Conservation (phyloP, 371 early-diverging fungal genomes). For the Mucor lusitanicus region DNA sequence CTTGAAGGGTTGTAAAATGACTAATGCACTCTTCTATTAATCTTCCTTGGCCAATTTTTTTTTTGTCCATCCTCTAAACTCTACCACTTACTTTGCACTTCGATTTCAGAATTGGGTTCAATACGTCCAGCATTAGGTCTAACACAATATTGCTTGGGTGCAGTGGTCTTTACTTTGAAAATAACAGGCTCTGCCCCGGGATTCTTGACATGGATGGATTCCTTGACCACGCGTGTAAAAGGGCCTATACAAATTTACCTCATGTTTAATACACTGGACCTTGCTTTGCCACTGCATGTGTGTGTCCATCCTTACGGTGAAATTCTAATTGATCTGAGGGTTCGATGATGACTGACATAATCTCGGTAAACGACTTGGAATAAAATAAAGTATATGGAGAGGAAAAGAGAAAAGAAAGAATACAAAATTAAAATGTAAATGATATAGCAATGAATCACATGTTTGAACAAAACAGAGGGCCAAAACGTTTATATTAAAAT, state of each 20-base stretch:
- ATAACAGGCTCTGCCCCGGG: conserved; percentile 67
- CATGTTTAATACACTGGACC: neutral
- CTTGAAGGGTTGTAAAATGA: conserved; percentile 87
- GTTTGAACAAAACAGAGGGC: neutral
- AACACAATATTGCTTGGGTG: conserved; percentile 96
- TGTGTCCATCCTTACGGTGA: conserved; percentile 45
- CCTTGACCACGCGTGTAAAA: conserved; percentile 67
- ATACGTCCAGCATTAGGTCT: conserved; percentile 94
- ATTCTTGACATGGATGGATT: conserved; percentile 71
- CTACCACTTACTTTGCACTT: conserved; percentile 71
- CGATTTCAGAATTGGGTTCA: conserved; percentile 68
- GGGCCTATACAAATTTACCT: conserved; percentile 59
- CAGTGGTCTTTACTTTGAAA: conserved; percentile 98
- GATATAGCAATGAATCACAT: conserved; percentile 2
- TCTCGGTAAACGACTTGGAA: neutral
- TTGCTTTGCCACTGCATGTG: neutral
- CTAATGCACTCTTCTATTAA: conserved; percentile 34
- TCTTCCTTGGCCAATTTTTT: neutral
- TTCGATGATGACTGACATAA: conserved; percentile 60
- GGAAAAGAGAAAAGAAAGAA: conserved; percentile 3
- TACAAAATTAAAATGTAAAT: neutral
- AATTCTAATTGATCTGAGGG: conserved; percentile 60
- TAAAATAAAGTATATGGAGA: neutral
- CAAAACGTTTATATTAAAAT: conserved; percentile 1
- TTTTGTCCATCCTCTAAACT: neutral